These are phyloP conservation scores for Elongisporangium undulatum DNA, from an alignment of 352 stramenopile species.

Conservation along the genomic window DNA sequence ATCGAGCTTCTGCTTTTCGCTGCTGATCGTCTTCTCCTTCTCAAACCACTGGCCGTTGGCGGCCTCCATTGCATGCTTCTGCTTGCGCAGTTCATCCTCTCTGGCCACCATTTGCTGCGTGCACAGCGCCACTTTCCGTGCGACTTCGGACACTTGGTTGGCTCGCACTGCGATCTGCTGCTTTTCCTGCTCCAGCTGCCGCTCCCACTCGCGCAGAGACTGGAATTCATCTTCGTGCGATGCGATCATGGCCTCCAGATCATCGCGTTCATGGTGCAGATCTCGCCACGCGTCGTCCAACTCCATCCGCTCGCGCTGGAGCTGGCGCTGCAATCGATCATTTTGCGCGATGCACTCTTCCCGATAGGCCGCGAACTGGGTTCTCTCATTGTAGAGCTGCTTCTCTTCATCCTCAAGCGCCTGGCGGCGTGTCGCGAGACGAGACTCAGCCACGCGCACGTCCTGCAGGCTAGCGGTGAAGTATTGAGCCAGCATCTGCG, in stretches of 20 bases:
- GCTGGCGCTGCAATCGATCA: conserved; percentile 16
- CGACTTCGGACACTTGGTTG: conserved; percentile 15
- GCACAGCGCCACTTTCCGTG: conserved; percentile 11
- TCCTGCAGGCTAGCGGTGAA: conserved; percentile 38
- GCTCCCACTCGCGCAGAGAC: conserved; percentile 18
- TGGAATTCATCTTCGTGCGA: conserved; percentile 49
- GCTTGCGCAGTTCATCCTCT: conserved; percentile 7
- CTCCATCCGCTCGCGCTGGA: conserved; percentile 21
- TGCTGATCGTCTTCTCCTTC: conserved; percentile 26
- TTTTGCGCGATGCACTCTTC: conserved; percentile 42
- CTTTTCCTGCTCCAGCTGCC: conserved; percentile 27
- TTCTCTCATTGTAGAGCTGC: conserved; percentile 39
- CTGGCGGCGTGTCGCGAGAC: conserved; percentile 28
- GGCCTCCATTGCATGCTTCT: conserved; percentile 10
- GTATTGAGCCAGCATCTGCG: conserved; percentile 33
- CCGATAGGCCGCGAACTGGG: conserved; percentile 42
- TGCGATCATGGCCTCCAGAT: conserved; percentile 35
- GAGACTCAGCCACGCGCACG: conserved; percentile 34
- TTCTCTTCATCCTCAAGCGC: conserved; percentile 41
- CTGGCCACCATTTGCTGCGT: conserved; percentile 12
- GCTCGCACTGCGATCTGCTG: conserved; percentile 11
- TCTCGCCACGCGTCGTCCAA: conserved; percentile 31
- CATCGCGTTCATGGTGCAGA: conserved; percentile 30
- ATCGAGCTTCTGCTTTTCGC: conserved; percentile 39
- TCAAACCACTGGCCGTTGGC: conserved; percentile 15